phyloP scores from a whole-genome alignment of 2,329 filamentous ascomycete species.

The Fusarium sp. region DNA sequence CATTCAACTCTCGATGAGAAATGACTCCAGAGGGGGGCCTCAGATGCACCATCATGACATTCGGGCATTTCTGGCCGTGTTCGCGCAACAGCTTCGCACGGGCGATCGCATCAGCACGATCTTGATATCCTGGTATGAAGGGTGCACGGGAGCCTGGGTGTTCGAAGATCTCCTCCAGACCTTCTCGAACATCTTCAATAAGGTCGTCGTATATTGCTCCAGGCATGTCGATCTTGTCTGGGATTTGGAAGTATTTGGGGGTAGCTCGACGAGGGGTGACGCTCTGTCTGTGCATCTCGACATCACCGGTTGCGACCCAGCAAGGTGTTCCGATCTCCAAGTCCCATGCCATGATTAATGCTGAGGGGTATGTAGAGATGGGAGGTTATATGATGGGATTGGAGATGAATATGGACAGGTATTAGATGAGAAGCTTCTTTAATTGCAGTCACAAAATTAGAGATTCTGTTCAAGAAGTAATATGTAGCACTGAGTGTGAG shows the following conservation, averaged over 20 bases:
- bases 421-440: background rate
- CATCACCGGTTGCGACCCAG: background rate
- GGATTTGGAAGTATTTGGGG: background rate
- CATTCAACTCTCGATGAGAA: background rate
- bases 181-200: background rate
- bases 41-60: background rate
- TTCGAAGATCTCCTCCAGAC: background rate
- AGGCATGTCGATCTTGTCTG: background rate
- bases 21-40: background rate
- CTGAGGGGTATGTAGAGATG: accelerated
- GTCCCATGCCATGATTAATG: background rate
- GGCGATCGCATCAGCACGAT: background rate
- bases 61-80: background rate
- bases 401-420: no score
- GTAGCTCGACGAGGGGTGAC: background rate
- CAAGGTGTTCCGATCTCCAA: background rate
- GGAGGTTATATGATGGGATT: background rate
- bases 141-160: background rate
- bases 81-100: background rate
- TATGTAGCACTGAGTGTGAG: accelerated
- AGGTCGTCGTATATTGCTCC: background rate
- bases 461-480: background rate
- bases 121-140: background rate
- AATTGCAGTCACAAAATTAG: background rate
- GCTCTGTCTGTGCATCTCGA: background rate